Evolutionary conservation across 2,329 filamentous ascomycete species (phyloP).

Genomic region (Microcyclospora pomicola): DNA sequence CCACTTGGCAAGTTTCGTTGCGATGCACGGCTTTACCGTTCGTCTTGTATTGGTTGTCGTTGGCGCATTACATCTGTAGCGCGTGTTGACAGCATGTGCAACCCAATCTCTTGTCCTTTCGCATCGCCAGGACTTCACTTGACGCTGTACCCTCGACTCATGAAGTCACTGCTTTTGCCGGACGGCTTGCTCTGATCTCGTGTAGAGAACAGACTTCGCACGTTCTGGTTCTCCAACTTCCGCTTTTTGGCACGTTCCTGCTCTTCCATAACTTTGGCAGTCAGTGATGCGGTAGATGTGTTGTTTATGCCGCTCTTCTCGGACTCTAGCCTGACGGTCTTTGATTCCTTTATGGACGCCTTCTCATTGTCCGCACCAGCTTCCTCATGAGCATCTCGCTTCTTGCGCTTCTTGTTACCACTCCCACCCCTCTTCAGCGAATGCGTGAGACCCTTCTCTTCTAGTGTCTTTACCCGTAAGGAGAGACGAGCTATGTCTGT

Average conservation of each 20-base stretch:
- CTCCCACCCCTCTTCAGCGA: constrained; percentile 65
- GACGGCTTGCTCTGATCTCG: constrained; percentile 22
- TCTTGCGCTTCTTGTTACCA: constrained; percentile 63
- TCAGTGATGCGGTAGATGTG: constrained; percentile 67
- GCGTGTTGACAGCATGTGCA: too few relatives aligned
- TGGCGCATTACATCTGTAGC: too few relatives aligned
- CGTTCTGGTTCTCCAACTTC: constrained; percentile 47
- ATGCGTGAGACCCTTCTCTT: constrained; percentile 62
- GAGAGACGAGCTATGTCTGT: constrained; percentile 56
- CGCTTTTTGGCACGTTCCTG: constrained; percentile 72
- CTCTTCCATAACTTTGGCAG: constrained; percentile 73
- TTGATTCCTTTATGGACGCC: constrained; percentile 1
- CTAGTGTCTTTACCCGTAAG: constrained; percentile 53
- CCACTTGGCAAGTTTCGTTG: too few relatives aligned
- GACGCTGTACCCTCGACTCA: constrained; percentile 34
- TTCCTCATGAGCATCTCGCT: constrained; percentile 32
- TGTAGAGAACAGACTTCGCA: constrained; percentile 34
- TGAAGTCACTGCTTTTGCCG: constrained; percentile 35
- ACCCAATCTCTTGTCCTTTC: constrained; percentile 10
- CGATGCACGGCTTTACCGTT: too few relatives aligned
- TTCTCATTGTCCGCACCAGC: constrained; percentile 15
- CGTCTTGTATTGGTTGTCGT: too few relatives aligned
- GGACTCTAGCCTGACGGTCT: background rate
- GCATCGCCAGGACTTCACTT: background rate
- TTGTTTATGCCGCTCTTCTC: constrained; percentile 64